Evolutionary conservation across 805 yeast species (phyloP).

Genomic region (Gaillardinia entomophila): DNA sequence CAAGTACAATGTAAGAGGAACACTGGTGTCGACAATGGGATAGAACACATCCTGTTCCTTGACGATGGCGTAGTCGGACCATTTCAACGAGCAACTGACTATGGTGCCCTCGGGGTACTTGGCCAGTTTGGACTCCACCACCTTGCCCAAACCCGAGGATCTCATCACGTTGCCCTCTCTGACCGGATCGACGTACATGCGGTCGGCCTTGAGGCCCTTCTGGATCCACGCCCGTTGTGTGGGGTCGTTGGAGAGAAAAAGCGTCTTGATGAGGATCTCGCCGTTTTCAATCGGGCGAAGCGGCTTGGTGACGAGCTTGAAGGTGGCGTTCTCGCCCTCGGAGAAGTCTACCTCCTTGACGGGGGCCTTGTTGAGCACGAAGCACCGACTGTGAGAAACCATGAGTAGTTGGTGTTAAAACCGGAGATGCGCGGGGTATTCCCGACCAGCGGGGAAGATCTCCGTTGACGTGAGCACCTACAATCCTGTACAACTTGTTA

Average conservation of each 20-base stretch:
- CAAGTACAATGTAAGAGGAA: slow-evolving; percentile 20
- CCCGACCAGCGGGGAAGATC: too few relatives aligned
- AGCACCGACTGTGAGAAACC: not conserved
- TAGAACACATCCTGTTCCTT: slow-evolving; percentile 8
- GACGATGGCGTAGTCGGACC: slow-evolving; percentile 19
- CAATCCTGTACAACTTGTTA: too few relatives aligned
- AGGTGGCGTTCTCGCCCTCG: slow-evolving; percentile 22
- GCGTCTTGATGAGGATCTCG: slow-evolving; percentile 19
- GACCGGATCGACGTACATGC: slow-evolving; percentile 17
- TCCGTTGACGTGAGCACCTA: too few relatives aligned
- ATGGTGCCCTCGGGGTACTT: slow-evolving; percentile 20
- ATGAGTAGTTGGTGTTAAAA: too few relatives aligned
- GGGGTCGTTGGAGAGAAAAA: slow-evolving; percentile 32
- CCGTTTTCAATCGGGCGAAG: slow-evolving; percentile 14
- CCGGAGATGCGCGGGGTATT: too few relatives aligned
- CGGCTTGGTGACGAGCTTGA: slow-evolving; percentile 14
- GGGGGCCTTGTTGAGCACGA: slow-evolving; percentile 16
- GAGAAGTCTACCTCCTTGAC: slow-evolving; percentile 11
- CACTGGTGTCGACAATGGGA: slow-evolving; percentile 10
- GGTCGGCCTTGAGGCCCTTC: slow-evolving; percentile 16
- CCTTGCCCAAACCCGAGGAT: slow-evolving; percentile 17
- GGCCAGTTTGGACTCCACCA: slow-evolving; percentile 17
- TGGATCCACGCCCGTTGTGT: slow-evolving; percentile 33
- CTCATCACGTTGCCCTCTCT: slow-evolving; percentile 16
- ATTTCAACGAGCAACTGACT: slow-evolving; percentile 11